Conservation (phyloP, 495 filamentous ascomycete species). For the Neurospora sp. region DNA sequence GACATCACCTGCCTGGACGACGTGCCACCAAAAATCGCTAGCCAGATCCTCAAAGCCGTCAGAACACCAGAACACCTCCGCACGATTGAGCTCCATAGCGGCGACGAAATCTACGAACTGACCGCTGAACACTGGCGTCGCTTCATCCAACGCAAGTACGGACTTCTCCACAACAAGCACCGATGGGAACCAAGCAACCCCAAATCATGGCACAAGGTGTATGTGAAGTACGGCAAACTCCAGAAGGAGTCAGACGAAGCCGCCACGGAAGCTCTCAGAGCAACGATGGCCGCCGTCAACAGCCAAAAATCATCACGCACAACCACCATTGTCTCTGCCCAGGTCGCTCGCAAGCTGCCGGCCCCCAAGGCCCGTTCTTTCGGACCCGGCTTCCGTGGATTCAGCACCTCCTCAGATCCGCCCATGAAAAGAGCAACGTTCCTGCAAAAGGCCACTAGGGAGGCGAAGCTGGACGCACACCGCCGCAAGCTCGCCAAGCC, state of each 20-base stretch:
- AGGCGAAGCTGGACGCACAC: conserved; percentile 3
- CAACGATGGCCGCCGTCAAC: conserved; percentile 16
- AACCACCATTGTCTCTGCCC: conserved; percentile 14
- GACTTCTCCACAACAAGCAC: conserved; percentile 9
- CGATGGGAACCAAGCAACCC: conserved; percentile 23
- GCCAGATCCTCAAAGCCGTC: conserved; percentile 21
- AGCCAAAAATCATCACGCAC: conserved; percentile 21
- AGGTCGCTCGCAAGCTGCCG: conserved; percentile 15
- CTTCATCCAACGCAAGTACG: conserved; percentile 28
- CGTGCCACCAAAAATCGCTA: conserved; percentile 5
- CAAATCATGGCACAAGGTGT: conserved; percentile 28
- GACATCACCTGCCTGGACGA: conserved; percentile 5
- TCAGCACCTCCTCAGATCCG: conserved; percentile 1
- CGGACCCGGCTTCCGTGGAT: neutral
- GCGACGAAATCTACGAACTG: conserved; percentile 25
- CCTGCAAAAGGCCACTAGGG: conserved; percentile 7
- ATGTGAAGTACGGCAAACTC: conserved; percentile 27
- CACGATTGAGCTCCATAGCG: conserved; percentile 22
- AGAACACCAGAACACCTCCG: conserved; percentile 24
- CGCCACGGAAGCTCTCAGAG: conserved; percentile 32
- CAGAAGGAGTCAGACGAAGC: conserved; percentile 40
- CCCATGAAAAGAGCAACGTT: conserved; percentile 6
- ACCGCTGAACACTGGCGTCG: conserved; percentile 26
- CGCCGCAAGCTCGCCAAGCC: conserved; percentile 17
- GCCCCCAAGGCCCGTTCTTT: neutral